phyloP scores from a whole-genome alignment of 257 asterid genomes.

The Solanum sparsipilum region DNA sequence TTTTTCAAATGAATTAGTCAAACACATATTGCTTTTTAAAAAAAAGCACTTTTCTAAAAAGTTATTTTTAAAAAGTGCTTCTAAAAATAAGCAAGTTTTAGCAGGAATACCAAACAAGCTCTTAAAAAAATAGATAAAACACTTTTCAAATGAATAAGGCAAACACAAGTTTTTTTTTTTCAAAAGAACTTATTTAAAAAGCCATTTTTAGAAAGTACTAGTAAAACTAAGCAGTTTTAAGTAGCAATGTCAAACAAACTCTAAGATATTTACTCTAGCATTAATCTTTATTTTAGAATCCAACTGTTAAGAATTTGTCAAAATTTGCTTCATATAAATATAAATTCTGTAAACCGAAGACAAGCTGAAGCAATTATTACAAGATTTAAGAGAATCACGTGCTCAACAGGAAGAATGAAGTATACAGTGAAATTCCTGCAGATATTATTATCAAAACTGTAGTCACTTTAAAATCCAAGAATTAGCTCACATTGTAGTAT shows the following conservation, averaged over 20 bases:
- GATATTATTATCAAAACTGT: background rate
- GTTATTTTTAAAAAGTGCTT: background rate
- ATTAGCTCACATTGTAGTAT: constrained; percentile 61
- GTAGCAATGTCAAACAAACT: background rate
- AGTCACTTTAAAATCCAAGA: background rate
- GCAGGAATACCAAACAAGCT: background rate
- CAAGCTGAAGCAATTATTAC: background rate
- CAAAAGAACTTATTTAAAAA: background rate
- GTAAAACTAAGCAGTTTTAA: background rate
- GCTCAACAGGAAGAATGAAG: background rate
- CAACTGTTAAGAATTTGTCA: background rate
- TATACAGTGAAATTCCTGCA: background rate
- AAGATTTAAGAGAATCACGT: background rate
- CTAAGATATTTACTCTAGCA: background rate
- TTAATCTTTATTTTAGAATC: background rate
- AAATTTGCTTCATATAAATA: background rate
- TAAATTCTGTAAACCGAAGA: background rate
- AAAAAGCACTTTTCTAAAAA: background rate
- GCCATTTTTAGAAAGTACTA: background rate
- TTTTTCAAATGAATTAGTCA: no score
- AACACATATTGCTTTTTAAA: background rate
- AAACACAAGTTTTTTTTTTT: background rate
- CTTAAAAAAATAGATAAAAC: background rate
- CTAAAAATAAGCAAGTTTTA: background rate
- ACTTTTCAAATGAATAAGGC: background rate